Evolutionary conservation across 768 basidiomycete species (phyloP), one percentile per base, ranked within the genome.

Genomic region (Tephrocybe sp.): DNA sequence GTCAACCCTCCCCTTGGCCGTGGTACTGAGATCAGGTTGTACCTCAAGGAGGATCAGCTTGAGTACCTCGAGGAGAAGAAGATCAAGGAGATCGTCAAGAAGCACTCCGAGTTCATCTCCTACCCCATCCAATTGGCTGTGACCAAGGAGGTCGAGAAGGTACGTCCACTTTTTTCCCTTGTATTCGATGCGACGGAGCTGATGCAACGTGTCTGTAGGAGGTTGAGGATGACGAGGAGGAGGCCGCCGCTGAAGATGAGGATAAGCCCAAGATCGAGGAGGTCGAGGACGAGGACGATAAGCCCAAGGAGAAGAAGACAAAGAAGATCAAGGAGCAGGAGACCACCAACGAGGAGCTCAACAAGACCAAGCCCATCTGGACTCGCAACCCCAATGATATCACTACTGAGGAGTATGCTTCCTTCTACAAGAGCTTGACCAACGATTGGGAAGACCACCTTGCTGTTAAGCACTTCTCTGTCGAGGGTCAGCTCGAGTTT

Each of bases 361-460:
- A 98, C 88, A 98, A 97, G 85, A 97, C 94, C 55, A 99, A 99
- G 77, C 97, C 95, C 53, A 89, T 99, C 71, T 99, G 95, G 95
- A 99, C 95, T 53, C 91, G 97, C 66, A 97, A 97, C 73, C 97
- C 97, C 54, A 77, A 78, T 53, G 95, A 98, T 25, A 97, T 99
- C 71, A 89, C 85, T 25, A 56, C 78, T 18, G 97, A 99, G 63
- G 97, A 98, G 71, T 99, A 99, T 67, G 85, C 65, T 46, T 72
- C 93, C 27, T 99, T 99, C 84, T 99, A 99, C 85, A 99, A 99
- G 84, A 93, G 91, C 69, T 83, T 99, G 73, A 91, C 91, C 61
- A 99, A 99, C 70, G 97, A 99, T 73, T 99, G 97, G 97, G 97
- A 99, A 69, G 97, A 99, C 57, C 97, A 98, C 66, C 91, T 99